phyloP scores from a whole-genome alignment of 208 protist genomes.

The Trypanosoma mega region DNA sequence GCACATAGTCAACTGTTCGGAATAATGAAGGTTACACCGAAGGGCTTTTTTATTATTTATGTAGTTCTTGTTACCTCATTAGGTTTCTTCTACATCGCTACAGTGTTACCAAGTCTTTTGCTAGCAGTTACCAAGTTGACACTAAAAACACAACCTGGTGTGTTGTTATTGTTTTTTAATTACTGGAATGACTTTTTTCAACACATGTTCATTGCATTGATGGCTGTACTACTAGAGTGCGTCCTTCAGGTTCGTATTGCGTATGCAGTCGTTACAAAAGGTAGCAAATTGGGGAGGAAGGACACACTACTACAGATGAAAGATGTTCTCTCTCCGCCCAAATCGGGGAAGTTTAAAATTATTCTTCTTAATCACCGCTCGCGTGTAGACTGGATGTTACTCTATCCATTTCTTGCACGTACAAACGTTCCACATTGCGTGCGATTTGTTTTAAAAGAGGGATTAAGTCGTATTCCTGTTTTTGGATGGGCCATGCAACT shows the following conservation, averaged over 20 bases:
- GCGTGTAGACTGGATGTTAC: constrained; percentile 62
- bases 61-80: constrained; percentile 21
- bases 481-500: constrained; percentile 78
- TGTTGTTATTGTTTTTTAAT: constrained; percentile 29
- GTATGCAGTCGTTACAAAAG: constrained; percentile 65
- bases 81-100: constrained; percentile 21
- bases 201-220: constrained; percentile 41
- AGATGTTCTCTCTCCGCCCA: constrained; percentile 31
- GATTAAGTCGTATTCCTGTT: constrained; percentile 52
- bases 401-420: constrained; percentile 44
- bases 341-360: constrained; percentile 70
- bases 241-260: constrained; percentile 49
- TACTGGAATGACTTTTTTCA: constrained; percentile 34
- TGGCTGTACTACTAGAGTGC: constrained; percentile 50
- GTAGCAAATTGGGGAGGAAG: not conserved
- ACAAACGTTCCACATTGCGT: constrained; percentile 25
- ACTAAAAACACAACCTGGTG: constrained; percentile 18
- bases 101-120: constrained; percentile 24
- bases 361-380: constrained; percentile 88
- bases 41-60: constrained; percentile 31
- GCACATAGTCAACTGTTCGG: too few relatives aligned
- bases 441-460: constrained; percentile 72
- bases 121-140: constrained; percentile 33
- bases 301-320: not conserved
- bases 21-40: constrained; percentile 44